A percentile compares a stretch with the other conserved stretches of the same genome.
Evolutionary conservation across 2,329 filamentous ascomycete genomes (phyloP).

Genomic region (Plenodomus lindquistii): DNA sequence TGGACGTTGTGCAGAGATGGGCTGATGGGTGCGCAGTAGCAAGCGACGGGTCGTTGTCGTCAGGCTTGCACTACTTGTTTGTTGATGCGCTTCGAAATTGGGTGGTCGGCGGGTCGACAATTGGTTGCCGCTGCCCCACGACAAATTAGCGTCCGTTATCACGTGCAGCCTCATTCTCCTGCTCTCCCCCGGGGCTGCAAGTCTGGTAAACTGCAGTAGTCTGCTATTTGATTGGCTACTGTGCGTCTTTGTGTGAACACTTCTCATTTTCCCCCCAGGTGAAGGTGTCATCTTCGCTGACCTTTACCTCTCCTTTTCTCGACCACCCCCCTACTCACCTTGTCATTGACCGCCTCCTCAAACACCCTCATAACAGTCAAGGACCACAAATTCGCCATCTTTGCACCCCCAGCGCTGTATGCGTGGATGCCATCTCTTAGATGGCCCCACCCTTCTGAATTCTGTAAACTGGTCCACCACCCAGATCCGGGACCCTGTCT

Average conservation of each 20-base stretch:
- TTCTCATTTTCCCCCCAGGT: too few species aligned
- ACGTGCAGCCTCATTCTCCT: constrained; percentile 4
- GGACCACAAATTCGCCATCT: constrained; percentile 45
- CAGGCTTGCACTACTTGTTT: constrained; percentile 29
- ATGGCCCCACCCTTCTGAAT: constrained; percentile 37
- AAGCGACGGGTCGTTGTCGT: constrained; percentile 9
- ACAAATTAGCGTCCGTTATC: constrained; percentile 10
- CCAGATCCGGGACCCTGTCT: constrained; percentile 47
- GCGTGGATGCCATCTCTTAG: constrained; percentile 49
- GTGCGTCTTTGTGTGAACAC: too few species aligned
- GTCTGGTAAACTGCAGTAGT: too few species aligned
- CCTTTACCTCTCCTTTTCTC: too few species aligned
- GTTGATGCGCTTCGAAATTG: constrained; percentile 24
- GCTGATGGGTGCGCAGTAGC: constrained; percentile 7
- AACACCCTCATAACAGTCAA: constrained; percentile 32
- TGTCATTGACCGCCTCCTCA: constrained; percentile 23
- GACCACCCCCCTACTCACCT: too few species aligned
- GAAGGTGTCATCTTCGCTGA: too few species aligned
- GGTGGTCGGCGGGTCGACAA: constrained; percentile 19
- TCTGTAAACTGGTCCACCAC: constrained; percentile 50
- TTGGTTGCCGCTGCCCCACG: constrained; percentile 23
- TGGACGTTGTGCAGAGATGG: constrained; percentile 6
- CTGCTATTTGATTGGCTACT: too few species aligned
- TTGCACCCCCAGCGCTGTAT: constrained; percentile 47
- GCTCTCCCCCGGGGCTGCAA: neutral